Evolutionary conservation across 2,329 filamentous ascomycete genomes (phyloP), one percentile per base, ranked within the genome.

Genomic region (Botrytis sinoallii): DNA sequence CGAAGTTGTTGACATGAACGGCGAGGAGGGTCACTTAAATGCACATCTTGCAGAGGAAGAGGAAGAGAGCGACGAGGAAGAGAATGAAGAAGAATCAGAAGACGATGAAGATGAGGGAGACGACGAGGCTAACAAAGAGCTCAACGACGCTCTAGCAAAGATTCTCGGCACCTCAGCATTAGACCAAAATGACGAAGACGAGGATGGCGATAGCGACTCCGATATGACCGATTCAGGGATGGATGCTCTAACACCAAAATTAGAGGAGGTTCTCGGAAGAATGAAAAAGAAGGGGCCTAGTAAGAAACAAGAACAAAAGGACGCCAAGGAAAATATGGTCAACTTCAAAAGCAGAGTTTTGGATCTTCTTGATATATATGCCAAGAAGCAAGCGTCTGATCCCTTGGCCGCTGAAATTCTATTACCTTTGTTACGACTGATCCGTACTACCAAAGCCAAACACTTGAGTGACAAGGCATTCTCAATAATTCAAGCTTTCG

Each of bases 151-250:
- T 72, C 88, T 98, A 42, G 92, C 92, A 3, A 88, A 91, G 76
- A 92, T 95, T 3, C 88, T 97, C 3, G 91, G 93, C 59, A 95
- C 91, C 71, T 91, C 92, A 75, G 84, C 85, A 12, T 83, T 89
- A 35, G 88, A 91, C 80, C 88, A 90, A 71, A 88, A 90, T 25
- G 40, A 59, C 25, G 85, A 86, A 1, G 87, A 87, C 2, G 87
- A 87, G 4, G 85, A 85, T 1, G 88, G 86, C 1, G 89, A 89
- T 44, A 88, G 88, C 16, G 92, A 92, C 74, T 90, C 88, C 4
- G 93, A 97, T 82, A 97, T 99, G 94, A 92, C 94, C 75, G 95
- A 98, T 83, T 94, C 95, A 29, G 92, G 97, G 81, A 98, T 98
- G 96, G 91, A 97, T 84, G 91, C 91, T 5, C 85, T 98, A 25